Evolutionary conservation across 768 basidiomycete species (phyloP), one percentile per base, ranked within the genome.

Genomic region (Tulasnella calospora): DNA sequence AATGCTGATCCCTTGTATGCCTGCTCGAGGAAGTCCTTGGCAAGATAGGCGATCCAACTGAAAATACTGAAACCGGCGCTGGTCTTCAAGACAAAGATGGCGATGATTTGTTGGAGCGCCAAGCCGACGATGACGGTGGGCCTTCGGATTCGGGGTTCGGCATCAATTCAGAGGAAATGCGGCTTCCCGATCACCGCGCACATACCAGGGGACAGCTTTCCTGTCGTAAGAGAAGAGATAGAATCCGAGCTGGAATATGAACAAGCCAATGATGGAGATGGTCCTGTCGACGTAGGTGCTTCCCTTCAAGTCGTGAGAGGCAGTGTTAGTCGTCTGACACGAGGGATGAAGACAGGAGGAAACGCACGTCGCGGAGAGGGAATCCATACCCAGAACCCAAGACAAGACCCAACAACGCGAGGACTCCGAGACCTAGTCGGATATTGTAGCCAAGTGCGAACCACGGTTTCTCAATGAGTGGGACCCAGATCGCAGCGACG

Each of bases 351-450:
- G 13, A 23, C 44, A 47, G 40, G 27, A 0, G 44, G 17, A 19
- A 7, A 82, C 87, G 61, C 80, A 92, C 92, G 72, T 83, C 84
- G 71, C 87, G 83, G 38, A 92, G 87, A 35, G 86, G 85, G 85
- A 94, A 93, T 13, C 94, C 94, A 83, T 94, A 96, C 0, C 94
- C 94, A 27, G 93, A 94, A 40, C 94, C 95, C 79, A 96, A 92
- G 71, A 95, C 86, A 78, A 95, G 89, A 21, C 83, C 94, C 71
- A 96, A 82, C 57, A 96, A 89, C 79, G 89, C 89, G 33, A 93
- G 83, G 92, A 93, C 94, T 73, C 95, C 94, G 47, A 92, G 82
- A 9, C 87, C 82, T 61, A 94, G 86, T 23, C 94, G 88, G 76
- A 87, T 80, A n/a, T 81, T 35, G 76, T 89, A 88, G 12, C 86